These are phyloP conservation scores for Pterulicium gracile DNA, from an alignment of 1,284 basidiomycete species.

Conservation along the genomic window DNA sequence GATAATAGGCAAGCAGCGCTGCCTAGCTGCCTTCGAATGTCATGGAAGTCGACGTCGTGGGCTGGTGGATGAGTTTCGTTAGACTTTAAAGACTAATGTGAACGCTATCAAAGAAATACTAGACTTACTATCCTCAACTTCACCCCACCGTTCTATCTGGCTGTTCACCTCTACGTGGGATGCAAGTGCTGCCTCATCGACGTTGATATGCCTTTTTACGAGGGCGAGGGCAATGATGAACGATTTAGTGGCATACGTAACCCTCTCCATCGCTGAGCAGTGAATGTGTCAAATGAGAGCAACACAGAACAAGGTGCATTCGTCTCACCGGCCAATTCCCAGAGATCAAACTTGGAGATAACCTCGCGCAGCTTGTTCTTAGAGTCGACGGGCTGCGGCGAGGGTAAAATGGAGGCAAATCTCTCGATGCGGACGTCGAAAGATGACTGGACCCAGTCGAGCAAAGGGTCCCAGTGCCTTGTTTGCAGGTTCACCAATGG, in stretches of 20 bases:
- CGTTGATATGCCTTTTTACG: conserved; percentile 63
- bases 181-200: conserved; percentile 78
- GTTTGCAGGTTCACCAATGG: conserved; percentile 73
- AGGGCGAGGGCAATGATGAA: conserved; percentile 86
- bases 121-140: conserved; percentile 92
- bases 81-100: too few species aligned
- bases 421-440: conserved; percentile 60
- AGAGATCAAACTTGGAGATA: conserved; percentile 59
- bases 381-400: conserved; percentile 60
- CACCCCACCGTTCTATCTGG: conserved; percentile 95
- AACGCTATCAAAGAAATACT: background rate
- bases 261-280: conserved; percentile 77
- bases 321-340: conserved; percentile 78
- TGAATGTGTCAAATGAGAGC: background rate
- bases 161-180: conserved; percentile 90
- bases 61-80: conserved; percentile 35
- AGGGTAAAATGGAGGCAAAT: conserved; percentile 58
- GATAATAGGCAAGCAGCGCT: conserved; percentile 51
- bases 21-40: conserved; percentile 80
- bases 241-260: conserved; percentile 85
- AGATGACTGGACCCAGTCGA: conserved; percentile 65
- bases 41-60: conserved; percentile 95
- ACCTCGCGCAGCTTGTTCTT: conserved; percentile 47
- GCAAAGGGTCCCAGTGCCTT: conserved; percentile 85
- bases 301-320: conserved; percentile 1